phyloP scores from a whole-genome alignment of 768 basidiomycete genomes.

The Suillus hirtellus region DNA sequence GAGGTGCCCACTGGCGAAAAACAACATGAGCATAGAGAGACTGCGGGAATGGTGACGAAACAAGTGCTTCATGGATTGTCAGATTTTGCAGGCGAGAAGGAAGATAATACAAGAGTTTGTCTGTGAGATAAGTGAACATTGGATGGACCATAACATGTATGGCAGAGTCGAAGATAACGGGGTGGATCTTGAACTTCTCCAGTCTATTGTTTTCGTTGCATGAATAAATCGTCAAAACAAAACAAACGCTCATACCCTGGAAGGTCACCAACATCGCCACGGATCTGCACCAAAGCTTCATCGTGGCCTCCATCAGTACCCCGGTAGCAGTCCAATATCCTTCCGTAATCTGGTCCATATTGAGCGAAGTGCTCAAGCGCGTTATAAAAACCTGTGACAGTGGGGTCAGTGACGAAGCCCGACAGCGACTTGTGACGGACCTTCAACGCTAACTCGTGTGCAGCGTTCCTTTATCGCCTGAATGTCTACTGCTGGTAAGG shows the following conservation, averaged over 20 bases:
- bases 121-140: background rate
- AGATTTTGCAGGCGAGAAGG: conserved; percentile 7
- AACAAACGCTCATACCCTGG: background rate
- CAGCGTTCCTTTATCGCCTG: conserved; percentile 3
- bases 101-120: conserved; percentile 6
- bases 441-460: background rate
- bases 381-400: conserved; percentile 26
- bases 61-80: background rate
- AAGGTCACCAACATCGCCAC: conserved; percentile 2
- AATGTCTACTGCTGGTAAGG: background rate
- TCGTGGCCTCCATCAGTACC: background rate
- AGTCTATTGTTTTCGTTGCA: background rate
- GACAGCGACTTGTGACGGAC: background rate
- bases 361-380: conserved; percentile 31
- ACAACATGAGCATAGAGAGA: conserved; percentile 3
- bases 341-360: conserved; percentile 34
- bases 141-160: conserved; percentile 9
- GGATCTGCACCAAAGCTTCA: conserved; percentile 1
- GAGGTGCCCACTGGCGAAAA: conserved; percentile 8
- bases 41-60: background rate
- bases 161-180: conserved; percentile 6
- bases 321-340: conserved; percentile 18
- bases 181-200: conserved; percentile 4
- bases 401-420: background rate
- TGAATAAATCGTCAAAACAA: background rate